A percentile compares a stretch with the other conserved stretches of the same genome.
These are phyloP conservation scores for Westerdykella sp. DNA, from an alignment of 2,329 filamentous ascomycete genomes.

Conservation along the genomic window DNA sequence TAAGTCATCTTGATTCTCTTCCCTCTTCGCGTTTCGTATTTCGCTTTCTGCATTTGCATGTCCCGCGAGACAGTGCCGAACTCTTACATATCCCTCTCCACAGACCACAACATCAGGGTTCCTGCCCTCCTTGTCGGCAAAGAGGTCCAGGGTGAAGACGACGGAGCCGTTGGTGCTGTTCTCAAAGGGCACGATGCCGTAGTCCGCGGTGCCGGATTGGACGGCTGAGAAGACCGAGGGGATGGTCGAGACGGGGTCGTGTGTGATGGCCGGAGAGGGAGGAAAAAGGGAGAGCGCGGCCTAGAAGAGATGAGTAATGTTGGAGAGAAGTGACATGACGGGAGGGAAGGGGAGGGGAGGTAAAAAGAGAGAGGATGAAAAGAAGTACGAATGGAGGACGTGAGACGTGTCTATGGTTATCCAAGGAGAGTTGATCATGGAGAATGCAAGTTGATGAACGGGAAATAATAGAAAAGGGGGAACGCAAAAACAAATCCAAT, in stretches of 20 bases:
- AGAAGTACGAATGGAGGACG: too few relatives aligned
- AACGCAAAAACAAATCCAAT: not conserved
- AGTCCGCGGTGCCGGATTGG: constrained; percentile 56
- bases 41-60: constrained; percentile 11
- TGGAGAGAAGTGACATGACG: constrained; percentile 2
- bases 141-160: constrained; percentile 79
- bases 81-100: constrained; percentile 77
- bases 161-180: constrained; percentile 95
- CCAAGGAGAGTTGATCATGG: too few relatives aligned
- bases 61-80: constrained; percentile 82
- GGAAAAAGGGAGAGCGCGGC: constrained; percentile 49
- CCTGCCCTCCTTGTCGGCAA: constrained; percentile 63
- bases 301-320: constrained; percentile 29
- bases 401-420: too few relatives aligned
- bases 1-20: not conserved
- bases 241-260: constrained; percentile 44
- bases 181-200: constrained; percentile 88
- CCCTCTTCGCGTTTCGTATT: not conserved
- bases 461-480: not conserved
- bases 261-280: constrained; percentile 18
- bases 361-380: not conserved
- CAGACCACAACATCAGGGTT: constrained; percentile 69
- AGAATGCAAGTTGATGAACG: not conserved
- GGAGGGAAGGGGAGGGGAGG: constrained; percentile 12
- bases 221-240: constrained; percentile 73